Percentiles rank a stretch among this genome's conserved stretches.
These are phyloP conservation scores for Cyclotella cryptica DNA, from an alignment of 108 stramenopile species.

Conservation along the genomic window DNA sequence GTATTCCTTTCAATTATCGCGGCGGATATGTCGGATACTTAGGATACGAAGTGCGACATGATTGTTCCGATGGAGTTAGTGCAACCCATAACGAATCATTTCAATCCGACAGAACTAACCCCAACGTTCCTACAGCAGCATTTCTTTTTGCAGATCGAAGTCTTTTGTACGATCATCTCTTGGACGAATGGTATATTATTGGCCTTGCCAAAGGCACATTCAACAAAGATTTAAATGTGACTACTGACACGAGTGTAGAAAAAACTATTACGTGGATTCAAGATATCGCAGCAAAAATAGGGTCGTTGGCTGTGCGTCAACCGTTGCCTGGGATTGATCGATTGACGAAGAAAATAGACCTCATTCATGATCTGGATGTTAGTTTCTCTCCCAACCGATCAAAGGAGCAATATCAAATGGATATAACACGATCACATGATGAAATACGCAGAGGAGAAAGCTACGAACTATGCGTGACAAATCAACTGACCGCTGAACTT, in stretches of 20 bases:
- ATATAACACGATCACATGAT: conserved; percentile 76
- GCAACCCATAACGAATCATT: neutral
- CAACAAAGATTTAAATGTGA: neutral
- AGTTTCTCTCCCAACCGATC: conserved; percentile 69
- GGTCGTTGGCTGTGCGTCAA: conserved; percentile 13
- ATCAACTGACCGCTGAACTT: conserved; percentile 69
- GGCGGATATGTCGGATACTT: conserved; percentile 87
- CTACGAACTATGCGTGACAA: conserved; percentile 95
- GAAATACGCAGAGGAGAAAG: conserved; percentile 88
- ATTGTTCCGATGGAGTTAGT: conserved; percentile 28
- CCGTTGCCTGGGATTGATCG: neutral
- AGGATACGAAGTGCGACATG: conserved; percentile 85
- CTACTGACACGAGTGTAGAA: conserved; percentile 1
- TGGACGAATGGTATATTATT: conserved; percentile 71
- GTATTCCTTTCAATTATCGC: conserved; percentile 76
- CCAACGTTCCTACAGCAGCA: conserved; percentile 72
- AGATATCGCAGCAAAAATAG: conserved; percentile 18
- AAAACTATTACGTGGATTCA: conserved; percentile 68
- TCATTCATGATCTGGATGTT: conserved; percentile 9
- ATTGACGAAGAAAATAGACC: neutral
- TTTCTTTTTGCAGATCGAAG: conserved; percentile 79
- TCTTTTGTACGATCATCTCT: conserved; percentile 78
- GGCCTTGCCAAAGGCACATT: conserved; percentile 45
- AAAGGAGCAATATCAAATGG: conserved; percentile 56
- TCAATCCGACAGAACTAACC: conserved; percentile 30